Conservation (phyloP, 169 alveolate genomes). For the Sarcocystis neurona region DNA sequence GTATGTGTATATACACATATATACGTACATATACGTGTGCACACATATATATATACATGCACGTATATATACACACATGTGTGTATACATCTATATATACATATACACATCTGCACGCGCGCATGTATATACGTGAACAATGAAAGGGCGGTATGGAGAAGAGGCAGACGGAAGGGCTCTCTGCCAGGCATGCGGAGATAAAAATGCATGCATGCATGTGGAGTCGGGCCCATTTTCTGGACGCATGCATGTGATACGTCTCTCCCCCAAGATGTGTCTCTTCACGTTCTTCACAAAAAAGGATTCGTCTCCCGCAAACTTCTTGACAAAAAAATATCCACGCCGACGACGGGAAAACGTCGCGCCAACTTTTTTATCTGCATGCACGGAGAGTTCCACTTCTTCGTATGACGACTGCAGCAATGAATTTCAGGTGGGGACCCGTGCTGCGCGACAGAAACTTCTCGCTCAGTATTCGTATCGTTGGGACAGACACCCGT, state of each 20-base stretch:
- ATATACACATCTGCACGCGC: not conserved
- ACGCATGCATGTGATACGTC: not conserved
- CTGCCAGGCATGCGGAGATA: not conserved
- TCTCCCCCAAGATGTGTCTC: not conserved
- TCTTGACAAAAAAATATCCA: slow-evolving; percentile 10
- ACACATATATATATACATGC: not conserved
- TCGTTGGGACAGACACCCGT: not conserved
- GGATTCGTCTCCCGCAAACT: not conserved
- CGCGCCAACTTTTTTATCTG: not conserved
- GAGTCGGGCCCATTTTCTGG: not conserved
- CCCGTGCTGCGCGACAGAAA: not conserved
- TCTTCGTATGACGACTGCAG: not conserved
- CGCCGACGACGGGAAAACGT: not conserved
- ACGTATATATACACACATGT: not conserved
- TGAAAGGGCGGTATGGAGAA: not conserved
- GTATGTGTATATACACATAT: not conserved
- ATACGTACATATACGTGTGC: not conserved
- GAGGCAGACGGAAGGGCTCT: not conserved
- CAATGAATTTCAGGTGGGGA: not conserved
- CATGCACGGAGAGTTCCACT: not conserved
- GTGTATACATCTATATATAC: not conserved
- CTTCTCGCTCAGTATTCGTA: not conserved
- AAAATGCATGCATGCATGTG: not conserved
- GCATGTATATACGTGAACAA: not conserved
- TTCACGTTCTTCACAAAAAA: slow-evolving; percentile 12